Evolutionary conservation across 257 asterid genomes (phyloP).

Genomic region (Penstemon barbatus): DNA sequence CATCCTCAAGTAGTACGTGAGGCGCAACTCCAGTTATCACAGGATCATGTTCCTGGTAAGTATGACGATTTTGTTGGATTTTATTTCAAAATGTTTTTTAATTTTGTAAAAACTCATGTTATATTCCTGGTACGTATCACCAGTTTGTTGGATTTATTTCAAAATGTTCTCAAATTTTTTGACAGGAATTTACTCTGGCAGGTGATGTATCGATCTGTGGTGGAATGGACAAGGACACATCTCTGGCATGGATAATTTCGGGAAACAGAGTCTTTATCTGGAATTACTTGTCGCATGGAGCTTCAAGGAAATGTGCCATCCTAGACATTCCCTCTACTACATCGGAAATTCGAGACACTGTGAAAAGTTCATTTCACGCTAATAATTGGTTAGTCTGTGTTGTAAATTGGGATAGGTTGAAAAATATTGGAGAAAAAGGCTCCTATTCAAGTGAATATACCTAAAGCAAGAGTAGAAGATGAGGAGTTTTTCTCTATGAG

Average conservation of each 20-base stretch:
- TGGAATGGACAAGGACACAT: constrained; percentile 83
- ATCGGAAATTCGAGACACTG: constrained; percentile 42
- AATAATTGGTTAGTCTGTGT: constrained; percentile 69
- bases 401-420: constrained; percentile 63
- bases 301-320: constrained; percentile 57
- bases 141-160: constrained; percentile 17
- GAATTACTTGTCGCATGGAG: constrained; percentile 64
- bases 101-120: constrained; percentile 32
- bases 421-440: constrained; percentile 78
- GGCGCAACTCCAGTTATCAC: constrained; percentile 52
- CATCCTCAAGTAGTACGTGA: constrained; percentile 85
- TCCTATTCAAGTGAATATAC: constrained; percentile 84
- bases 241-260: constrained; percentile 78
- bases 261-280: constrained; percentile 70
- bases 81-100: constrained; percentile 10
- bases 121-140: constrained; percentile 48
- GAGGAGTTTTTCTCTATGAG: constrained; percentile 88
- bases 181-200: constrained; percentile 36
- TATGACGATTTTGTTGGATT: not conserved
- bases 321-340: constrained; percentile 64
- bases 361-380: constrained; percentile 38
- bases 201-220: constrained; percentile 70
- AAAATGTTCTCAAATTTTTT: constrained; percentile 5
- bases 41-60: constrained; percentile 60
- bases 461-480: constrained; percentile 92